Percentiles rank a stretch among this genome's conserved stretches.
These are phyloP conservation scores for Nothophytophthora sp. DNA, from an alignment of 352 stramenopile species.

Conservation along the genomic window DNA sequence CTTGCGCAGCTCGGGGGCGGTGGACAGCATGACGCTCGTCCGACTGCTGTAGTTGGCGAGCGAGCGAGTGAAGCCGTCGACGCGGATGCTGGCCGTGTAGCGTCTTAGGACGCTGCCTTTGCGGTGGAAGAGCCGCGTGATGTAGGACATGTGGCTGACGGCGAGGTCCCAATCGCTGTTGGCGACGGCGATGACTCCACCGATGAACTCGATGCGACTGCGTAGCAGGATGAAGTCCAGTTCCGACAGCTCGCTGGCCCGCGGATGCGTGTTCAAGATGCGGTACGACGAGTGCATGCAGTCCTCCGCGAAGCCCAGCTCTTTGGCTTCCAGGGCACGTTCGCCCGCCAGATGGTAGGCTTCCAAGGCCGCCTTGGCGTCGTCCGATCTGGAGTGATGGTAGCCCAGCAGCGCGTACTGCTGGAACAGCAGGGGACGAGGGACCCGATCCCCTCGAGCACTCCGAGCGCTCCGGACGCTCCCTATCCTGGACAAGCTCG, in stretches of 20 bases:
- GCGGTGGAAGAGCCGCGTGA: constrained; percentile 62
- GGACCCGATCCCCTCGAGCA: neutral
- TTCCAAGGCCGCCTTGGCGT: constrained; percentile 53
- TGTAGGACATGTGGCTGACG: constrained; percentile 64
- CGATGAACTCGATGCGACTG: constrained; percentile 78
- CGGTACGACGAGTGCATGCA: constrained; percentile 80
- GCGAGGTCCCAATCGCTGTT: constrained; percentile 69
- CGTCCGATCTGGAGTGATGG: constrained; percentile 60
- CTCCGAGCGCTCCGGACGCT: too few relatives aligned
- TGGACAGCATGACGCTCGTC: constrained; percentile 26
- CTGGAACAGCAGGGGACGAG: constrained; percentile 41
- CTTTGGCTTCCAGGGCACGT: constrained; percentile 51
- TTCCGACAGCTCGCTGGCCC: constrained; percentile 46
- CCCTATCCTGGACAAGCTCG: neutral
- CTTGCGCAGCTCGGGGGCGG: constrained; percentile 1
- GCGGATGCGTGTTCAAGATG: constrained; percentile 51
- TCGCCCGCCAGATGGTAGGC: constrained; percentile 64
- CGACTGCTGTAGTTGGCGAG: constrained; percentile 20
- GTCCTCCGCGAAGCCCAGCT: constrained; percentile 66
- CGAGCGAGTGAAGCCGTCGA: constrained; percentile 28
- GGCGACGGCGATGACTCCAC: constrained; percentile 65
- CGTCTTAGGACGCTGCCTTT: constrained; percentile 58
- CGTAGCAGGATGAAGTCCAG: constrained; percentile 60
- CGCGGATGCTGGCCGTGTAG: constrained; percentile 50
- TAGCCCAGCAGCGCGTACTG: constrained; percentile 67